Conservation (phyloP, 768 basidiomycete species). For the Tubosaeta sp. region DNA sequence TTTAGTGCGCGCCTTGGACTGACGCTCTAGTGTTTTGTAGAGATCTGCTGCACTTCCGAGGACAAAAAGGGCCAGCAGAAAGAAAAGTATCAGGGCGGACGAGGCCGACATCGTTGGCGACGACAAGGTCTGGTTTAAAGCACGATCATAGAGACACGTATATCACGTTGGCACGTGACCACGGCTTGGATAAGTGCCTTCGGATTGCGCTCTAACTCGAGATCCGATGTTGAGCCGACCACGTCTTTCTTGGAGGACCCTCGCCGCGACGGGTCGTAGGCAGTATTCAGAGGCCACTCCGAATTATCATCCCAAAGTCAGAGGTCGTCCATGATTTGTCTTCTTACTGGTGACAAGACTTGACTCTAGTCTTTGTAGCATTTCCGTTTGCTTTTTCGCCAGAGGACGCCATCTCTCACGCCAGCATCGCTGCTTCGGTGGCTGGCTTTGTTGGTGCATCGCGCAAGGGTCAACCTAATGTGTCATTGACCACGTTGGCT, state of each 20-base stretch:
- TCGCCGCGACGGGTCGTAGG: slow-evolving; percentile 5
- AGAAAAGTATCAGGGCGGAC: slow-evolving; percentile 25
- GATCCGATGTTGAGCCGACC: slow-evolving; percentile 18
- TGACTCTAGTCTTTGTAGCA: slow-evolving; percentile 32
- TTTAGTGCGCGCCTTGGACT: slow-evolving; percentile 38
- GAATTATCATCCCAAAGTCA: slow-evolving; percentile 36
- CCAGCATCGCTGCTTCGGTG: slow-evolving; percentile 35
- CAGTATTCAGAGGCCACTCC: slow-evolving; percentile 17
- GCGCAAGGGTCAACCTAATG: slow-evolving; percentile 4
- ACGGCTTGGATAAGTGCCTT: neutral
- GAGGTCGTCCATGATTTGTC: slow-evolving; percentile 28
- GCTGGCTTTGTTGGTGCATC: slow-evolving; percentile 24
- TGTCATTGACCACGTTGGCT: slow-evolving; percentile 22
- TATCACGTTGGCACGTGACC: slow-evolving; percentile 26
- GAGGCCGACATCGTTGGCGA: slow-evolving; percentile 21
- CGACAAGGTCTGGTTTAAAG: neutral
- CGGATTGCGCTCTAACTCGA: neutral
- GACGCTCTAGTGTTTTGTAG: slow-evolving; percentile 81
- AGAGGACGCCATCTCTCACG: slow-evolving; percentile 39
- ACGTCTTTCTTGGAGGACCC: slow-evolving; percentile 1
- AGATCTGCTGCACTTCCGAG: slow-evolving; percentile 57
- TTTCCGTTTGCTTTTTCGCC: slow-evolving; percentile 49
- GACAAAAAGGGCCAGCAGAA: slow-evolving; percentile 30
- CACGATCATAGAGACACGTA: slow-evolving; percentile 25
- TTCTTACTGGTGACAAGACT: neutral